Conservation (phyloP, 768 basidiomycete genomes). For the Lentinula sp. region DNA sequence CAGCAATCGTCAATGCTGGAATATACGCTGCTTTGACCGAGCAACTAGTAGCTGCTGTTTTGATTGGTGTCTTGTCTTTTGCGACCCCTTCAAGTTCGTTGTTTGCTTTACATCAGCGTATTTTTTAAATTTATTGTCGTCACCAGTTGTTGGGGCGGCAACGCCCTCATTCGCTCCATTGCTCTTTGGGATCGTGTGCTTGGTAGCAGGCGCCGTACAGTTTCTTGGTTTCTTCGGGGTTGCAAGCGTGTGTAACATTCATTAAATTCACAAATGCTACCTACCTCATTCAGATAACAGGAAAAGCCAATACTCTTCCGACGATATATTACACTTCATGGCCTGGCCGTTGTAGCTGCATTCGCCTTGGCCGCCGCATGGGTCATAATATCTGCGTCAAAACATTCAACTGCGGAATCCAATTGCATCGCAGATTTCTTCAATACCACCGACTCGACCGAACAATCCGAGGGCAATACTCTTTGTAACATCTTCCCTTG, state of each 20-base stretch:
- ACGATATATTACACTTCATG: slow-evolving; percentile 66
- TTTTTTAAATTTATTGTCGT: background rate
- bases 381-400: slow-evolving; percentile 73
- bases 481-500: slow-evolving; percentile 90
- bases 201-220: slow-evolving; percentile 72
- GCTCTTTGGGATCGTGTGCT: slow-evolving; percentile 73
- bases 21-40: slow-evolving; percentile 78
- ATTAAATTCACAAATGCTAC: too few relatives aligned
- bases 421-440: slow-evolving; percentile 63
- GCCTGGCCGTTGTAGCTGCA: slow-evolving; percentile 42
- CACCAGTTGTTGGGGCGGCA: slow-evolving; percentile 76
- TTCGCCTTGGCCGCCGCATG: slow-evolving; percentile 79
- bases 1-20: slow-evolving; percentile 75
- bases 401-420: slow-evolving; percentile 65
- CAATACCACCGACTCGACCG: slow-evolving; percentile 23
- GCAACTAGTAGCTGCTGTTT: slow-evolving; percentile 62
- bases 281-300: slow-evolving; percentile 27
- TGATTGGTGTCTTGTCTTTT: slow-evolving; percentile 68
- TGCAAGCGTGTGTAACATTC: slow-evolving; percentile 43
- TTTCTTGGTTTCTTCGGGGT: slow-evolving; percentile 85
- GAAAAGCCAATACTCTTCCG: slow-evolving; percentile 63
- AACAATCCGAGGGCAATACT: slow-evolving; percentile 49
- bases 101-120: background rate
- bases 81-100: slow-evolving; percentile 75
- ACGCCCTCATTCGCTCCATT: slow-evolving; percentile 72